These are phyloP conservation scores for Tetrahymena thermophila DNA, from an alignment of 73 alveolate species.

Conservation along the genomic window DNA sequence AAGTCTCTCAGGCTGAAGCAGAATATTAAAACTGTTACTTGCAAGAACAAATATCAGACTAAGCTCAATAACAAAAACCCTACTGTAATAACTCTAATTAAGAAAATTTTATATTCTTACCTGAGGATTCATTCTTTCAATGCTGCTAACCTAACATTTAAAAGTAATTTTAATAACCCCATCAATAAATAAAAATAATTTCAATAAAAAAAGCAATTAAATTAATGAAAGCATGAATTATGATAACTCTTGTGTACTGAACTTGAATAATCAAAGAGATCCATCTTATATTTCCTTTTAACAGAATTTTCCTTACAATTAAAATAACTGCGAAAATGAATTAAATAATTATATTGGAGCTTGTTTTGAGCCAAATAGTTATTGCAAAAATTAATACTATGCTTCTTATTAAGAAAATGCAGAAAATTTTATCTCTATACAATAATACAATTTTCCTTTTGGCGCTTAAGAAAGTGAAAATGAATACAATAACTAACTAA, in stretches of 20 bases:
- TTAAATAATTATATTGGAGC: neutral
- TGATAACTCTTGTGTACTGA: neutral
- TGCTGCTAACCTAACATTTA: neutral
- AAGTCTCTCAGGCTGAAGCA: neutral
- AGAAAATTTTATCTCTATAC: neutral
- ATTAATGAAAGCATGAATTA: neutral
- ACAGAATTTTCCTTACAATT: neutral
- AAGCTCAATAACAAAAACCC: neutral
- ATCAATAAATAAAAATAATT: no score
- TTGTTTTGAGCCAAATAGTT: neutral
- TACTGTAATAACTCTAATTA: neutral
- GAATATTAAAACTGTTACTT: neutral
- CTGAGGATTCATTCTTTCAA: neutral
- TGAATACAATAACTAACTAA: neutral
- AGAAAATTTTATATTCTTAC: neutral
- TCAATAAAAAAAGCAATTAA: neutral
- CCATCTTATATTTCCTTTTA: neutral
- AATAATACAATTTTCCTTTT: neutral
- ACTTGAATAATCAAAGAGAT: neutral
- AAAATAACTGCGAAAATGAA: neutral
- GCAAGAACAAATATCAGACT: neutral
- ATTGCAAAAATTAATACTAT: neutral
- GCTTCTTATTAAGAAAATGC: neutral
- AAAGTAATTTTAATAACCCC: neutral
- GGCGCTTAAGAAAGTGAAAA: neutral